phyloP scores from a whole-genome alignment of 1,284 basidiomycete species.

The Porphyrellus sp. region DNA sequence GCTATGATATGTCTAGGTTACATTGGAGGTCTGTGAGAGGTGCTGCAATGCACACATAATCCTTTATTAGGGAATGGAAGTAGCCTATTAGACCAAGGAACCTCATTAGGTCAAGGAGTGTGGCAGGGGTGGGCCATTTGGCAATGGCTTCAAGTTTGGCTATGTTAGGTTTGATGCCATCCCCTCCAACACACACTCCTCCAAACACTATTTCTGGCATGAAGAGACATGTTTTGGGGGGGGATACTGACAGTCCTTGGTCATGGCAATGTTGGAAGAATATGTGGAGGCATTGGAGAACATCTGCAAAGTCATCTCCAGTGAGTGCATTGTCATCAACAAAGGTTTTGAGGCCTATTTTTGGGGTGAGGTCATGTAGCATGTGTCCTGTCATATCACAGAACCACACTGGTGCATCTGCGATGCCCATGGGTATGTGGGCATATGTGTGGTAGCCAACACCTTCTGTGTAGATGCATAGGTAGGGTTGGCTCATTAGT shows the following conservation, averaged over 20 bases:
- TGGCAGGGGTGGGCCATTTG: neutral
- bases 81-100: constrained; percentile 13
- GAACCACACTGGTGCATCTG: neutral
- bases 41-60: constrained; percentile 2
- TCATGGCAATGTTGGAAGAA: neutral
- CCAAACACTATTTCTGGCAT: neutral
- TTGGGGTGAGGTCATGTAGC: neutral
- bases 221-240: neutral
- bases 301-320: neutral
- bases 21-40: constrained; percentile 3
- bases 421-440: neutral
- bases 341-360: neutral
- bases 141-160: constrained; percentile 4
- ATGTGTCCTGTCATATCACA: neutral
- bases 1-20: no score
- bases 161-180: constrained; percentile 1
- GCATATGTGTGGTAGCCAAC: neutral
- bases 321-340: neutral
- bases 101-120: neutral
- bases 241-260: neutral
- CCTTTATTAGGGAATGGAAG: constrained; percentile 7
- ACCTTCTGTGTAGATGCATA: neutral
- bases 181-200: neutral
- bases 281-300: neutral
- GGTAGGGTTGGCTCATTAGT: neutral